Conservation (phyloP, 306 rosid genomes). For the Cajanus cajan region DNA sequence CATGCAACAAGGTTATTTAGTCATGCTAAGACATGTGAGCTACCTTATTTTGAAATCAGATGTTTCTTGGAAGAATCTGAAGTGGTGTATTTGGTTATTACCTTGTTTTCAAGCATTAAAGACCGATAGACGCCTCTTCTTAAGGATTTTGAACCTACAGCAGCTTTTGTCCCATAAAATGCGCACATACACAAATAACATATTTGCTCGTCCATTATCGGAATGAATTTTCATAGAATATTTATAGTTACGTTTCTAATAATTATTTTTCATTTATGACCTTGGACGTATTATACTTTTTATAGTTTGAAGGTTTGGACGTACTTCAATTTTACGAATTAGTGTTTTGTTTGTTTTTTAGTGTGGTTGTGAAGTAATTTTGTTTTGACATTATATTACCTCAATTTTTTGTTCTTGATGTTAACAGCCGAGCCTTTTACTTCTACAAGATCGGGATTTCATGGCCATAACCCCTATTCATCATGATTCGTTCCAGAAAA, state of each 20-base stretch:
- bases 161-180: not conserved
- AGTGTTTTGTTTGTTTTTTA: not conserved
- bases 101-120: conserved; percentile 5
- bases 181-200: not conserved
- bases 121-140: not conserved
- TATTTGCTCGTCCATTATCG: not conserved
- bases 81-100: not conserved
- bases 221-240: conserved; percentile 7
- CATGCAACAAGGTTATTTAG: too few relatives aligned
- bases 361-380: conserved; percentile 1
- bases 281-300: not conserved
- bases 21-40: too few relatives aligned
- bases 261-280: conserved; percentile 20
- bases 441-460: conserved; percentile 46
- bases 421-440: conserved; percentile 55
- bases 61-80: not conserved
- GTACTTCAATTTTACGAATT: not conserved
- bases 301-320: not conserved
- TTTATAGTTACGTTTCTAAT: not conserved
- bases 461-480: conserved; percentile 32
- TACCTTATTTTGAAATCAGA: too few relatives aligned
- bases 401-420: conserved; percentile 26
- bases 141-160: not conserved
- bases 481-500: conserved; percentile 25
- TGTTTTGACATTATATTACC: conserved; percentile 10